Evolutionary conservation across 2,329 filamentous ascomycete genomes (phyloP), one percentile per base, ranked within the genome.

Genomic region (Hypocrella siamensis): DNA sequence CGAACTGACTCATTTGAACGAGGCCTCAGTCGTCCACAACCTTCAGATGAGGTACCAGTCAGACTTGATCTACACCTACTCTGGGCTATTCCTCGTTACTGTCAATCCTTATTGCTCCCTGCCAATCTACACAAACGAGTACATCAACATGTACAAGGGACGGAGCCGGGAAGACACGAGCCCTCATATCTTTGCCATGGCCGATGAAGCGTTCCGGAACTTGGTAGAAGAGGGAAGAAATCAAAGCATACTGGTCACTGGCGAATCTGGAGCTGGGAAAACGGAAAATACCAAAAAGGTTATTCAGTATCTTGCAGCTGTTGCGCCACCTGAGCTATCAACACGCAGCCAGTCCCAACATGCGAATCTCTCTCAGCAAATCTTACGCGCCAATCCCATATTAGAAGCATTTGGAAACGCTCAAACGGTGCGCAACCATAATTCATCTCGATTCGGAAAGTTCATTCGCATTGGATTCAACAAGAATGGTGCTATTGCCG

Each of bases 231-330:
- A 96, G 54, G 86, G 86, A 26, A 69, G 85, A 42, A 96, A 98
- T 45, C 90, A 98, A 57, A 96, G 88, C 47, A 98, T 98, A 45
- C 65, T 98, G 32, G 92, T 98, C 16, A 98, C 90, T 3, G 90
- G 90, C 56, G 90, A 98, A 60, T 98, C 90, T 14, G 90, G 90
- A 49, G 90, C 90, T 21, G 90, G 90, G 44, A 98, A 98, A 60
- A 98, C 90, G 0, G 90, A 98, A 53, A 98, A 98, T 51, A 98
- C 90, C 12, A 98, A 98, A 52, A 98, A 98, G 54, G 90, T 98
- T 43, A 98, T 98, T 34, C 92, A 98, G 47, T 98, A 98, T 49
- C 73, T 98, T 27, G 90, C 90, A 11, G 85, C 90, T 2, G 90
- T 98, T 28, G 90, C 90, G 8, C 80, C 82, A 26, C 74, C 82